These are phyloP conservation scores for Termitomyces sp. DNA, from an alignment of 1,284 basidiomycete species.

Conservation along the genomic window DNA sequence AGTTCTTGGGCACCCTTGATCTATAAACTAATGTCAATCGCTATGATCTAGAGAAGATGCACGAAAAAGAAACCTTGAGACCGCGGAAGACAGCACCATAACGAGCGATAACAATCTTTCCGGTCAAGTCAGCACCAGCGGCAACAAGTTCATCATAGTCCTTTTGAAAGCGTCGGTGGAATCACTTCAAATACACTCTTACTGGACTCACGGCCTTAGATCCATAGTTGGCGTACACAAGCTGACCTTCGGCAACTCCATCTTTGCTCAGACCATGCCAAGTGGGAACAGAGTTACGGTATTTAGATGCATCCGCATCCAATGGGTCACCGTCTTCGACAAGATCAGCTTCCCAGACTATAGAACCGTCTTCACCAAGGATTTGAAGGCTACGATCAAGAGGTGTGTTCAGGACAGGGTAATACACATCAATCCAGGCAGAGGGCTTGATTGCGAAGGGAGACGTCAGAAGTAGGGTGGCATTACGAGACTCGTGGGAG, in stretches of 20 bases:
- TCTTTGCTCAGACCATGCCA: slow-evolving; percentile 69
- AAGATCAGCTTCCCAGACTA: slow-evolving; percentile 67
- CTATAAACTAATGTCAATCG: slow-evolving; percentile 29
- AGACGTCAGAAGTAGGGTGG: slow-evolving; percentile 52
- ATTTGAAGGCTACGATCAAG: slow-evolving; percentile 60
- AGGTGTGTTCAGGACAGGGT: slow-evolving; percentile 77
- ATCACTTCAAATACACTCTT: not conserved
- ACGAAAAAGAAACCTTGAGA: slow-evolving; percentile 51
- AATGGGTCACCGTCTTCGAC: slow-evolving; percentile 62
- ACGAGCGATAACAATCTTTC: slow-evolving; percentile 79
- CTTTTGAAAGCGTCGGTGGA: slow-evolving; percentile 14
- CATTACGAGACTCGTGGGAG: slow-evolving; percentile 54
- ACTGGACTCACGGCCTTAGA: slow-evolving; percentile 45
- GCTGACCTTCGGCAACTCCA: slow-evolving; percentile 60
- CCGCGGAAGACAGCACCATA: slow-evolving; percentile 85
- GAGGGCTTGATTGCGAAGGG: slow-evolving; percentile 39
- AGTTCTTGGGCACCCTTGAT: slow-evolving; percentile 79
- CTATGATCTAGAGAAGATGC: not conserved
- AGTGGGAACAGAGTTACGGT: slow-evolving; percentile 52
- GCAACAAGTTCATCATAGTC: slow-evolving; percentile 67
- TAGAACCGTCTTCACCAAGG: slow-evolving; percentile 46
- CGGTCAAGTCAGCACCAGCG: slow-evolving; percentile 68
- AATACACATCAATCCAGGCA: slow-evolving; percentile 81
- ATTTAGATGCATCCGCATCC: slow-evolving; percentile 61
- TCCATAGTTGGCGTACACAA: slow-evolving; percentile 84